Evolutionary conservation across 2,329 filamentous ascomycete genomes (phyloP), one percentile per base, ranked within the genome.

Genomic region (Fusarium anguioides): DNA sequence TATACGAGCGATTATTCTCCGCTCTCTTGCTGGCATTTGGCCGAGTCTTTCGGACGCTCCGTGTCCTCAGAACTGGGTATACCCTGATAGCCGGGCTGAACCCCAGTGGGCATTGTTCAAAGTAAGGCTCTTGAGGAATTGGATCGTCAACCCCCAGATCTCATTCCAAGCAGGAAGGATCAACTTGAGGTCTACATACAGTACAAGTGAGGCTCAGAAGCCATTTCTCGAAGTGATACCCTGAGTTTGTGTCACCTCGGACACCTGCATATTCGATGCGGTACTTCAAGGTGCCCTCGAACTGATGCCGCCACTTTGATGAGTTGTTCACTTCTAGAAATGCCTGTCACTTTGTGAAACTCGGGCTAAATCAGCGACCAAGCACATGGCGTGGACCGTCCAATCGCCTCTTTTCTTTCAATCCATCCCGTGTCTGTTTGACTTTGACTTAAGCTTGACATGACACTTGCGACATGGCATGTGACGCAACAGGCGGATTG

Each of bases 311-410:
- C 60, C 64, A 68, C 54, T 49, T 50, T 52, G 54, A 53, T 68
- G 64, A 57, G 49, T 57, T 60, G 53, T 68, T 67, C 37, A 35
- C 46, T 65, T 49, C 45, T 65, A 64, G 59, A 64, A 64, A 47
- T 36, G 18, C 40, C n/a, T 64, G 61, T 49, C 54, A 45, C 40
- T 20, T 40, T 56, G 36, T 49, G 45, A 45, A 60, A 55, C 62
- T 58, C 55, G 21, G 18, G 21, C 46, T 47, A 36, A 51, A 27
- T 23, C 18, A 56, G 18, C 17, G 31, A 23, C 18, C 47, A 46
- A 45, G 24, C 27, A 39, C 36, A 54, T 42, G 52, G 49, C 50
- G 54, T 48, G 53, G 33, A 41, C 27, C n/a, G 18, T 12, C 59
- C 60, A 61, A 68, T 54, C 46, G 27, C 46, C 24, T 55, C 36